Base-by-base conservation (phyloP, 768 basidiomycete species). In the Mycena sanguinolenta region DNA sequence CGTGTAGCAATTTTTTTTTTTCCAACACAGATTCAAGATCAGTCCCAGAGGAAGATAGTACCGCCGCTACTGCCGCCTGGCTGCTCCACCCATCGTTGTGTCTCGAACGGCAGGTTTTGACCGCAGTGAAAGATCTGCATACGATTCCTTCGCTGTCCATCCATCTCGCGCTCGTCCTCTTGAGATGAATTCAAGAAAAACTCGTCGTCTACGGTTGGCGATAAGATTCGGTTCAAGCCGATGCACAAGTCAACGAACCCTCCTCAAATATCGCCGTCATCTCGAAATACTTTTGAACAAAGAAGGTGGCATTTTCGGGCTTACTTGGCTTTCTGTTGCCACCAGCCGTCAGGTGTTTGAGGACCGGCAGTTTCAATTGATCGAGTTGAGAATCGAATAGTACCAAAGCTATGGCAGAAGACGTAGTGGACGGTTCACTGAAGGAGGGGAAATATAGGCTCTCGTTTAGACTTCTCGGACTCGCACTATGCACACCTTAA, bases 331-430 rank as follows among this genome's bases (percentile, higher is more conserved):
- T 58, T 69, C 21, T 77, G 73, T 30, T 65, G 69, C 28, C 75
- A 71, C 63, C 77, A 70, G 38, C 63, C 50, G 68, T 53, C 2
- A 80, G 80, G 28, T 73, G 69, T 34, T 81, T 84, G 30, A 84
- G 74, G 16, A 90, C 77, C 2, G 90, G 88, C 2, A 90, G 79
- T 66, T 80, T 84, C 58, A 90, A 73, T n/a, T 81, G 74, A 57
- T 84, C 81, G n/a, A 92, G 73, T 30, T 81, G 81, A 27, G 89
- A 88, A 75, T 93, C 92, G 72, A 93, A 93, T 19, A 93, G 76
- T 17, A 83, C 87, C 30, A 92, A 76, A 12, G 81, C 76, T 27
- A 81, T 73, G 19, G 28, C 44, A 44, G 60, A 4, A 19, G 63
- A 46, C n/a, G 30, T 34, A 52, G 16, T 38, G 38, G 36, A 17